Conservation (phyloP, 202 grass and related monocot genomes). For the Setaria viridis region DNA sequence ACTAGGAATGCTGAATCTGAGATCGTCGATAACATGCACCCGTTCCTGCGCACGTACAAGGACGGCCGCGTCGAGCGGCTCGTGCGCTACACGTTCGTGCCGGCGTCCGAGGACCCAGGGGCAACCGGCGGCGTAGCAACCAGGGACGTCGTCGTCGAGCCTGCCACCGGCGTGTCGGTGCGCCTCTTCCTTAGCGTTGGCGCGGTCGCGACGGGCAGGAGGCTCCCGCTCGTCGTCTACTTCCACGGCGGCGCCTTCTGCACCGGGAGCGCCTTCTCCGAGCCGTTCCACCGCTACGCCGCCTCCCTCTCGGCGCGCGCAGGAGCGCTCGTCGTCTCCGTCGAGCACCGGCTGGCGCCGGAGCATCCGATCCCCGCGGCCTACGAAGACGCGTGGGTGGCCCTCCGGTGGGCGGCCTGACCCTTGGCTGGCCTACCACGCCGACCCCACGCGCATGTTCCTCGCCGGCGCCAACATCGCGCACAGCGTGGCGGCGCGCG, state of each 20-base stretch:
- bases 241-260: conserved; percentile 58
- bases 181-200: neutral
- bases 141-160: conserved; percentile 35
- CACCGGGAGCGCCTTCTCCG: conserved; percentile 46
- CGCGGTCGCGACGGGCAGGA: neutral
- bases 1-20: neutral
- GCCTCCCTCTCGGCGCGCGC: conserved; percentile 7
- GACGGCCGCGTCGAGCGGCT: conserved; percentile 23
- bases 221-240: conserved; percentile 51
- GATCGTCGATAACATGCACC: neutral
- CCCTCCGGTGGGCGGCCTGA: conserved; percentile 49
- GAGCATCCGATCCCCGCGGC: conserved; percentile 54
- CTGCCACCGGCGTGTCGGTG: neutral
- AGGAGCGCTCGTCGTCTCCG: conserved; percentile 46
- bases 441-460: conserved; percentile 39
- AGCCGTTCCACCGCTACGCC: conserved; percentile 47
- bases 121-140: neutral
- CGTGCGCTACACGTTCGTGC: neutral
- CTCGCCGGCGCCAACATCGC: conserved; percentile 59
- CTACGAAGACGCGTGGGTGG: conserved; percentile 52
- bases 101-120: neutral
- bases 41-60: conserved; percentile 13
- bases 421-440: conserved; percentile 46
- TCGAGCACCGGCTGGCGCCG: conserved; percentile 55
- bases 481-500: conserved; percentile 34